Evolutionary conservation across 2,329 filamentous ascomycete species (phyloP), one percentile per base, ranked within the genome.

Genomic region (Colletotrichum sp.): DNA sequence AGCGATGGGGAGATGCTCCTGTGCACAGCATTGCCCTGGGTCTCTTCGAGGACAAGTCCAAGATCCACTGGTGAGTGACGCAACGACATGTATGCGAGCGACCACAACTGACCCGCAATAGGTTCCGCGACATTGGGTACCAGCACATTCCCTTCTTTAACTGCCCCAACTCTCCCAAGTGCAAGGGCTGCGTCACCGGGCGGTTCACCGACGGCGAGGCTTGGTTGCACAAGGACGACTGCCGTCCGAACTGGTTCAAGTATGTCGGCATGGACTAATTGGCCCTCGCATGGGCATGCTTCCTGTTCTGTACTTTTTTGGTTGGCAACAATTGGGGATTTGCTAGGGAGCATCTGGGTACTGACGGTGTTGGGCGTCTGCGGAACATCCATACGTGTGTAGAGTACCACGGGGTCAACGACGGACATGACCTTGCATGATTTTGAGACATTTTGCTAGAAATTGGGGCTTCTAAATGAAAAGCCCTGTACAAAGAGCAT

Each of bases 61-160:
- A 95, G 84, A 95, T 99, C 77, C 96, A 99, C 85, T 99, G 96
- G 96, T 98, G 86, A 77, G 93, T 87, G 9, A n/a, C n/a, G 65
- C 13, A 9, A 8, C 55, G 7, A 18, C n/a, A 68, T 26, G 26
- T 36, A 26, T 26, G 18, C 21, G 10, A 36, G n/a, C 55, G 10
- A 72, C 34, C 34, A 7, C 15, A 30, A 39, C 77, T 80, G 65
- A 79, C 30, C 34, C n/a, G 67, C 32, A n/a, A 8, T 78, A 98
- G 96, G 96, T 99, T 99, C 93, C 96, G 96, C 70, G 97, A 99
- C 83, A 99, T 99, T 79, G 97, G 97, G 74, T 99, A 99, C 87
- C 96, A 98, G 82, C 97, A 99, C 81, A 96, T 99, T 70, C 97
- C 97, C 61, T 99, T 98, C 87, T 98, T 98, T 90, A 99, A 99